A percentile compares a stretch with the other conserved stretches of the same genome.
phyloP scores from a whole-genome alignment of 495 filamentous ascomycete genomes.

The Penicillium cosmopolitanum region DNA sequence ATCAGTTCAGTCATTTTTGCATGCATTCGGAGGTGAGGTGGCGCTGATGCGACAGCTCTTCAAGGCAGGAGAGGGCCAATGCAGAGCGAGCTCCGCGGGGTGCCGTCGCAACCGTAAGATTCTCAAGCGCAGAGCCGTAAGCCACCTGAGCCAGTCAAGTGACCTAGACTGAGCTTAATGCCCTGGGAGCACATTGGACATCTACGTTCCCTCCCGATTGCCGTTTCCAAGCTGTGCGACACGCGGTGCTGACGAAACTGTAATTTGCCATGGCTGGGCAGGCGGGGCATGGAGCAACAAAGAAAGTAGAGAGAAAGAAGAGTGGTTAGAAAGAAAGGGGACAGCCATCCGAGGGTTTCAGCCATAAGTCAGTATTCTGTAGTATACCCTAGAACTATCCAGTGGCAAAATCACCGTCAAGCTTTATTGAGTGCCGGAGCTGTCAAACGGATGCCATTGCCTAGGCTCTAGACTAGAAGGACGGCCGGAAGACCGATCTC shows the following conservation, averaged over 20 bases:
- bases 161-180: slow-evolving; percentile 20
- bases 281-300: slow-evolving; percentile 2
- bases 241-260: slow-evolving; percentile 26
- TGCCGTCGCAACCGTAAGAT: slow-evolving; percentile 15
- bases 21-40: slow-evolving; percentile 6
- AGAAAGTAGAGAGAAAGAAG: background rate
- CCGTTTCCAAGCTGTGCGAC: slow-evolving; percentile 13
- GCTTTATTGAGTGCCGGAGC: no score
- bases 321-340: background rate
- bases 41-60: slow-evolving; percentile 1
- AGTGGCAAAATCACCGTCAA: no score
- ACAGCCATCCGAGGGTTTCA: background rate
- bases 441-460: no score
- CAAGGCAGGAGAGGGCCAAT: slow-evolving; percentile 2
- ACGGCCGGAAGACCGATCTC: no score
- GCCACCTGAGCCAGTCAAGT: slow-evolving; percentile 25
- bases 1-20: slow-evolving; percentile 3
- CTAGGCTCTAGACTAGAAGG: no score
- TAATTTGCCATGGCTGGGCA: slow-evolving; percentile 15
- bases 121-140: slow-evolving; percentile 4
- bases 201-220: background rate
- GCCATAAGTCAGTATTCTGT: no score
- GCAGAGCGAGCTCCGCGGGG: slow-evolving; percentile 11
- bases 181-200: slow-evolving; percentile 2
- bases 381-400: no score